Percentiles rank a stretch among this genome's conserved stretches.
phyloP scores from a whole-genome alignment of 2,329 filamentous ascomycete genomes.

The Colletotrichum eleusines region DNA sequence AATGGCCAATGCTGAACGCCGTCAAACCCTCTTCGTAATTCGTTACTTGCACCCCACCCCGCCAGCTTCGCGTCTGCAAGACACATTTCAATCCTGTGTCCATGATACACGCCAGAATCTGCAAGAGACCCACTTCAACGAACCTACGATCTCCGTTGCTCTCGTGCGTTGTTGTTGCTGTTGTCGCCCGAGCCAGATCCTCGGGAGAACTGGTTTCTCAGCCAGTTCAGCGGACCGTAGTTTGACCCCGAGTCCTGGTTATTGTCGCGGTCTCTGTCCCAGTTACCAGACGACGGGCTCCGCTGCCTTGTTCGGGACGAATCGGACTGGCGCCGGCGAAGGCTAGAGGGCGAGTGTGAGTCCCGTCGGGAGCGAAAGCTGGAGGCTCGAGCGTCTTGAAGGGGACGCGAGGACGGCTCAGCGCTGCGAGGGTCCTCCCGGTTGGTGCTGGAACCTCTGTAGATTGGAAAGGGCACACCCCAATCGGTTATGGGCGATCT shows the following conservation, averaged over 20 bases:
- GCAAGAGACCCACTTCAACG: neutral
- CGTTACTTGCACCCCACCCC: slow-evolving; percentile 17
- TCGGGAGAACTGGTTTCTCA: slow-evolving; percentile 56
- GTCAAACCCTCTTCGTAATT: slow-evolving; percentile 37
- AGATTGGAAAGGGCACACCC: slow-evolving; percentile 19
- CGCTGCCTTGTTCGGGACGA: slow-evolving; percentile 52
- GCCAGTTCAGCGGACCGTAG: slow-evolving; percentile 57
- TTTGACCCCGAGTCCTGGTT: slow-evolving; percentile 52
- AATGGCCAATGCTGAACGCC: slow-evolving; percentile 37
- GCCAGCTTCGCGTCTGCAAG: neutral
- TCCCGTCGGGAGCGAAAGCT: slow-evolving; percentile 50
- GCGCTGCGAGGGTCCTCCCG: neutral
- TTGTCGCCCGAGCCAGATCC: slow-evolving; percentile 38
- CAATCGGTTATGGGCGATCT: slow-evolving; percentile 7
- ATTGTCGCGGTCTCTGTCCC: slow-evolving; percentile 45
- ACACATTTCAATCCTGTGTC: neutral
- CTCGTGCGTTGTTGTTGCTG: slow-evolving; percentile 4
- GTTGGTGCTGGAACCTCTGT: slow-evolving; percentile 16
- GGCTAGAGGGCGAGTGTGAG: slow-evolving; percentile 55
- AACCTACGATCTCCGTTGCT: slow-evolving; percentile 18
- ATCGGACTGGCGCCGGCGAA: slow-evolving; percentile 46
- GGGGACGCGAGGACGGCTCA: slow-evolving; percentile 22
- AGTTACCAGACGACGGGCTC: slow-evolving; percentile 54
- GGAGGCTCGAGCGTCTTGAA: slow-evolving; percentile 25
- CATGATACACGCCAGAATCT: neutral